Evolutionary conservation across 768 basidiomycete species (phyloP).

Genomic region (Hericium alpestre): DNA sequence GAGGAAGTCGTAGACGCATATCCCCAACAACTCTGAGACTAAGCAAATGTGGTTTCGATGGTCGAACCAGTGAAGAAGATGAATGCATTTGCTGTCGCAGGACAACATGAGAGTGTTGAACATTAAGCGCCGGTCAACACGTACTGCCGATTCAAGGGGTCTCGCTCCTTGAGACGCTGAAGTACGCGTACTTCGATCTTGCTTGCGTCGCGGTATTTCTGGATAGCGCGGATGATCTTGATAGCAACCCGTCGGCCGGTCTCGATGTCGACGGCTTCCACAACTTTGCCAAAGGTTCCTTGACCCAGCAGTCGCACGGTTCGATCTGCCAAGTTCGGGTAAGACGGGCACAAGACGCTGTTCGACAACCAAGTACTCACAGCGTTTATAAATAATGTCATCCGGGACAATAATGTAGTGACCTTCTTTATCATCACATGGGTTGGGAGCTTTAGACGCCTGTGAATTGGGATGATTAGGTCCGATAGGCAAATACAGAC

Average conservation of each 20-base stretch:
- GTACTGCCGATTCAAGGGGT: conserved; percentile 81
- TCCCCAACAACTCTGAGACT: conserved; percentile 89
- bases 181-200: conserved; percentile 96
- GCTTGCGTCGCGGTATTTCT: conserved; percentile 97
- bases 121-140: conserved; percentile 23
- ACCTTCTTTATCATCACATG: conserved; percentile 96
- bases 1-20: conserved; percentile 98
- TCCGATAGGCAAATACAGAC: conserved; percentile 19
- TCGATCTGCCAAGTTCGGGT: conserved; percentile 51
- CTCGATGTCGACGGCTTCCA: conserved; percentile 78
- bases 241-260: conserved; percentile 79
- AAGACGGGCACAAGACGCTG: neutral
- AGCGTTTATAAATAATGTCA: conserved; percentile 79
- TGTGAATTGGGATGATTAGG: conserved; percentile 23
- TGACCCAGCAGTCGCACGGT: conserved; percentile 88
- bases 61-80: conserved; percentile 90
- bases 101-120: conserved; percentile 3
- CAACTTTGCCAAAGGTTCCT: conserved; percentile 98
- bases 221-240: conserved; percentile 97
- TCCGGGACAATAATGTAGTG: conserved; percentile 94
- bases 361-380: conserved; percentile 33
- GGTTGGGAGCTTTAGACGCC: conserved; percentile 54
- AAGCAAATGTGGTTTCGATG: conserved; percentile 96
- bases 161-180: conserved; percentile 79
- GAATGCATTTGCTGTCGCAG: conserved; percentile 83